Evolutionary conservation across 2,329 filamentous ascomycete species (phyloP).

Genomic region (Aspergillus tamarii): DNA sequence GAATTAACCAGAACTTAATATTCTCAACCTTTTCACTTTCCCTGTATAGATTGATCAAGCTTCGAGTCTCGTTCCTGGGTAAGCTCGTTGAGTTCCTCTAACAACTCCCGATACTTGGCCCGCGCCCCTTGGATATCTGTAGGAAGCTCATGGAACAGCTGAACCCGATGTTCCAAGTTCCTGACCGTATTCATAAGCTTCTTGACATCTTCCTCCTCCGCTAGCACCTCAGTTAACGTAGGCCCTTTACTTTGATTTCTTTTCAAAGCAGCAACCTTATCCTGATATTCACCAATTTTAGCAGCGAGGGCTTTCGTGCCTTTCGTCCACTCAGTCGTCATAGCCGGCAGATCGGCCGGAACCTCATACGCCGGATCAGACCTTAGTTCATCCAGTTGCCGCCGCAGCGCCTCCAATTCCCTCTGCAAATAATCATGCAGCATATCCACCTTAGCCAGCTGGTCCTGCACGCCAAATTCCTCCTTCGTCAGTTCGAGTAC

Average conservation of each 20-base stretch:
- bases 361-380: conserved; percentile 54
- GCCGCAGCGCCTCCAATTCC: conserved; percentile 48
- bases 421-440: conserved; percentile 60
- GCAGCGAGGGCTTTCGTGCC: conserved; percentile 67
- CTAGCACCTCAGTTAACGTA: conserved; percentile 56
- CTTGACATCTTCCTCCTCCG: conserved; percentile 62
- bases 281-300: conserved; percentile 69
- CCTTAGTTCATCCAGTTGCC: conserved; percentile 35
- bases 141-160: conserved; percentile 71
- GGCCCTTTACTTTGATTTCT: conserved; percentile 34
- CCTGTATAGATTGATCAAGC: conserved; percentile 72
- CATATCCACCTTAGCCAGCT: conserved; percentile 58
- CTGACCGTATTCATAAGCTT: conserved; percentile 63
- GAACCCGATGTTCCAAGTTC: conserved; percentile 68
- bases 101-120: conserved; percentile 68
- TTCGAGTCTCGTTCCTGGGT: conserved; percentile 68
- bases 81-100: conserved; percentile 64
- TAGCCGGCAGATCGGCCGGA: conserved; percentile 62
- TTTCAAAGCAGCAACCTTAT: conserved; percentile 53
- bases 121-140: conserved; percentile 70
- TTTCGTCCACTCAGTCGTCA: conserved; percentile 75
- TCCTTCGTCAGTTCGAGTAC: conserved; percentile 62
- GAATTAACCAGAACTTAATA: not conserved
- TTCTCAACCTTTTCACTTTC: conserved; percentile 2
- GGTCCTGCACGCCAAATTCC: conserved; percentile 56